These are phyloP conservation scores for Coffea eugenioides DNA, from an alignment of 257 asterid genomes.

Conservation along the genomic window DNA sequence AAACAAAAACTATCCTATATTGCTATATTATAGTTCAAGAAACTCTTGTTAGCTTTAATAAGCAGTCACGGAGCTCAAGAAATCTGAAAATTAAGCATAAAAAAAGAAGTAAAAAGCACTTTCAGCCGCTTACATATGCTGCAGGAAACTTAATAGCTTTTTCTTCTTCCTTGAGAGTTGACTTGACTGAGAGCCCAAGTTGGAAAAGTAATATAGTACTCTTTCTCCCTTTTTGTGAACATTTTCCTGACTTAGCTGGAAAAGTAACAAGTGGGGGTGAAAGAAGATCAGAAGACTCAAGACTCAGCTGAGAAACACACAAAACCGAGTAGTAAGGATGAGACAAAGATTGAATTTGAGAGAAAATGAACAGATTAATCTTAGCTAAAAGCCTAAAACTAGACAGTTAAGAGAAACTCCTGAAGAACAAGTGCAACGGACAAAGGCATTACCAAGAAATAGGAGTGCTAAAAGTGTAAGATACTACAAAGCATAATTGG, in stretches of 20 bases:
- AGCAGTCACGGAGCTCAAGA: neutral
- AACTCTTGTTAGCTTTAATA: neutral
- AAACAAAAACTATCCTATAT: neutral
- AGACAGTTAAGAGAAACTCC: neutral
- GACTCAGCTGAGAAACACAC: neutral
- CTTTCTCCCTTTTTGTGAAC: neutral
- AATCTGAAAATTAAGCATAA: constrained; percentile 1
- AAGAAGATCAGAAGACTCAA: too few species aligned
- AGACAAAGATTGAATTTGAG: neutral
- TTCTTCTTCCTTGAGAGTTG: constrained; percentile 12
- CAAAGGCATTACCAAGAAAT: neutral
- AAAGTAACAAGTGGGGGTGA: neutral
- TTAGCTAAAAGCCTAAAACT: neutral
- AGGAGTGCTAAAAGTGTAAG: neutral
- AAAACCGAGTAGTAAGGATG: constrained; percentile 1
- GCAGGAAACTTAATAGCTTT: constrained; percentile 1
- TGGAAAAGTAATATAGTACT: neutral
- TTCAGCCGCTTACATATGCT: constrained; percentile 6
- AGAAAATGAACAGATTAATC: neutral
- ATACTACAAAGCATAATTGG: neutral
- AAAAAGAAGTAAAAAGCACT: neutral
- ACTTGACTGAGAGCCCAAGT: constrained; percentile 9
- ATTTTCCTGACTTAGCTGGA: neutral
- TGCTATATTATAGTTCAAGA: neutral
- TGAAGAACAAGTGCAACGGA: neutral